A percentile compares a stretch with the other conserved stretches of the same genome.
phyloP scores from a whole-genome alignment of 2,329 filamentous ascomycete species.

The Lachnum nothofagi region DNA sequence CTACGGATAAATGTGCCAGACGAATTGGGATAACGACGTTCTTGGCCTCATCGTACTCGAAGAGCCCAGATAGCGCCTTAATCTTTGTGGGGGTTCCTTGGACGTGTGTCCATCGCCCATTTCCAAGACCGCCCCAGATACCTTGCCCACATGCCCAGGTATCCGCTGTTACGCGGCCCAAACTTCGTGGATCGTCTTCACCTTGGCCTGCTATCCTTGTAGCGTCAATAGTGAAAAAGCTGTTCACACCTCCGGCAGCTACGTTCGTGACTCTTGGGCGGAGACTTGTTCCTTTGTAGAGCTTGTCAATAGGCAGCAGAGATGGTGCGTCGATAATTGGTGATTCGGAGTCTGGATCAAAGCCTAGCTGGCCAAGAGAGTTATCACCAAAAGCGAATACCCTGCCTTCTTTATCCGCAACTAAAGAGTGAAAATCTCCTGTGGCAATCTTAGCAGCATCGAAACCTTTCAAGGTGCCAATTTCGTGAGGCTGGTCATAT shows the following conservation, averaged over 20 bases:
- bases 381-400: constrained; percentile 91
- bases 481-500: constrained; percentile 78
- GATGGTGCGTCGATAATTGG: constrained; percentile 64
- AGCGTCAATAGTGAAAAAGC: constrained; percentile 81
- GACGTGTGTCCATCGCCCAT: constrained; percentile 82
- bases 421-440: constrained; percentile 82
- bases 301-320: constrained; percentile 61
- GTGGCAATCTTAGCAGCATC: constrained; percentile 70
- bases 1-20: constrained; percentile 66
- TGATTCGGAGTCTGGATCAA: constrained; percentile 60
- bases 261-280: constrained; percentile 67
- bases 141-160: constrained; percentile 85
- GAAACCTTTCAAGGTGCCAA: constrained; percentile 65
- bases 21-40: constrained; percentile 71
- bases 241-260: constrained; percentile 80
- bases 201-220: constrained; percentile 48
- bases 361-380: constrained; percentile 82
- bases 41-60: constrained; percentile 75
- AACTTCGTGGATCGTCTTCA: constrained; percentile 36
- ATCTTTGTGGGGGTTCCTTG: constrained; percentile 74
- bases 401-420: constrained; percentile 67
- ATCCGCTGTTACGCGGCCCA: constrained; percentile 63
- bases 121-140: constrained; percentile 77
- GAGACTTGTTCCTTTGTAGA: constrained; percentile 65
- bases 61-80: constrained; percentile 74